Evolutionary conservation across 345 rosid species (phyloP), one percentile per base, ranked within the genome.

Genomic region (Stellera chamaejasme): DNA sequence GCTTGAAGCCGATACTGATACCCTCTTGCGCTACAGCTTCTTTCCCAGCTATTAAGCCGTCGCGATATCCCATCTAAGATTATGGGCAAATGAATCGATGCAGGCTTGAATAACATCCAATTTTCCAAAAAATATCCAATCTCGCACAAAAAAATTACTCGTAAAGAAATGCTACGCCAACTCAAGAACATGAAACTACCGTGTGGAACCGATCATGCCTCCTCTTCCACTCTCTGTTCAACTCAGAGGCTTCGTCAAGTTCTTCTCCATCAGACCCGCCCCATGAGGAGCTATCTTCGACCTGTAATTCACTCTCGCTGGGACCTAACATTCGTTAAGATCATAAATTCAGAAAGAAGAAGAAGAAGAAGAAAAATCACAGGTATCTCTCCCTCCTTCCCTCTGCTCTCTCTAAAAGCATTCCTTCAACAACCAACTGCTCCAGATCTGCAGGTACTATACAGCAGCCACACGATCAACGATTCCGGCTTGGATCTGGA

Each of bases 1-100:
- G 76, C 63, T 78, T 82, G 61, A 79, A 84, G 52, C 95, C 97
- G 47, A 65, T 27, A 72, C 84, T 84, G 58, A 84, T 88, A 57
- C 98, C 98, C 63, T 81, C 80, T 42, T 89, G 94, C 4, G 94
- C 80, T 65, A 77, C 73, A 45, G 82, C 83, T 59, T 89, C 88
- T 72, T 82, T 79, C 55, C 95, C 95, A 0, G 91, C 94, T 26
- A 71, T 55, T 49, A 88, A 65, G 50, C 98, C 96, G 41, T 85
- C 96, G 15, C 92, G 88, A 65, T 83, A 92, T 61, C 98, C 96
- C 11, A 75, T 53, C 95, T 88, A 47, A 52, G 59, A 52, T 59
- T 26, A 7, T 50, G 51, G 42, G 39, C 45, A 51, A 43, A 15
- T 36, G 56, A 1, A 55, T 23, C 13, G 15, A 49, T 11, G 52